phyloP scores from a whole-genome alignment of 306 rosid species.

The Cucurbita maxima region DNA sequence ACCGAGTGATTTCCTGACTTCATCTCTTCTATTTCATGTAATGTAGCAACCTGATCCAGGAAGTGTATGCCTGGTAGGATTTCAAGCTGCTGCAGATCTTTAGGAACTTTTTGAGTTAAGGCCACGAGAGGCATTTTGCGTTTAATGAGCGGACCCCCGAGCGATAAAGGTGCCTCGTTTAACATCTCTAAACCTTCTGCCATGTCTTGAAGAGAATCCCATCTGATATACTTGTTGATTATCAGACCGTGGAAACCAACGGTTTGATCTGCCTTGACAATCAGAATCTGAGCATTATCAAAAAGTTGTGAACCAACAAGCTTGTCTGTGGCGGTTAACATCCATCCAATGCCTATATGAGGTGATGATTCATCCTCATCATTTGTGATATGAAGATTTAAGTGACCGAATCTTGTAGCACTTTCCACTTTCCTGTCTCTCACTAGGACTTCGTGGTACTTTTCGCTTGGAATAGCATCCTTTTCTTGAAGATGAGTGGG shows the following conservation, averaged over 20 bases:
- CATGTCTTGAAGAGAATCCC: constrained; percentile 47
- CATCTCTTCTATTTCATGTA: constrained; percentile 32
- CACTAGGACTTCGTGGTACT: constrained; percentile 25
- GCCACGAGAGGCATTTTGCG: constrained; percentile 49
- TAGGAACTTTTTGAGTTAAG: constrained; percentile 27
- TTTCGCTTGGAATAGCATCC: constrained; percentile 6
- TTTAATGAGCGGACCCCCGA: constrained; percentile 59
- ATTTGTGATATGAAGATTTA: constrained; percentile 20
- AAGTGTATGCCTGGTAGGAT: constrained; percentile 58
- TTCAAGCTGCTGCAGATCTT: constrained; percentile 29
- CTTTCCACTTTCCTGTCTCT: constrained; percentile 21
- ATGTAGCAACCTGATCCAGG: constrained; percentile 41
- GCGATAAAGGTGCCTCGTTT: constrained; percentile 46
- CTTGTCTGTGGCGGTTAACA: constrained; percentile 55
- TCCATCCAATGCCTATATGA: constrained; percentile 37
- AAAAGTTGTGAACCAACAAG: constrained; percentile 48
- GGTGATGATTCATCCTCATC: constrained; percentile 20
- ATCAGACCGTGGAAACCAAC: constrained; percentile 74
- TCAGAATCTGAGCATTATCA: constrained; percentile 56
- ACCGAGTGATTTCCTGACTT: constrained; percentile 28
- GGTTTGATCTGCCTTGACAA: constrained; percentile 48
- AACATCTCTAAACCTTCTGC: constrained; percentile 31
- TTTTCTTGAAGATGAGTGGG: constrained; percentile 22
- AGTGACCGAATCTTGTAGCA: constrained; percentile 16
- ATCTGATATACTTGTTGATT: constrained; percentile 50